Base-by-base conservation (phyloP, 805 yeast genomes). In the Spathaspora arborariae region DNA sequence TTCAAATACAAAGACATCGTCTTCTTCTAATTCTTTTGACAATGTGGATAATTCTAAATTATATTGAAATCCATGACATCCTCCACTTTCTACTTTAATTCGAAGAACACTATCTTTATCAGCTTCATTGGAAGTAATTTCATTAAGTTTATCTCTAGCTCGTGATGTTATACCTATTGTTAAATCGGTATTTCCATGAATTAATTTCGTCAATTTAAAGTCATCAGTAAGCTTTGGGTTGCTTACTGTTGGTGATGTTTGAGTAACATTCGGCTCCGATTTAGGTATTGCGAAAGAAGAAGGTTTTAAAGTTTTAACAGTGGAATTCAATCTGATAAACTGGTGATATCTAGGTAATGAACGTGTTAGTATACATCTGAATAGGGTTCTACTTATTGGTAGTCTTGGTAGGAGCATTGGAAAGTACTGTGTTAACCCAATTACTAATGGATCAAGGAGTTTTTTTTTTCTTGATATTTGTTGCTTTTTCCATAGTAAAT, bases 11-110 rank as follows among this genome's bases (percentile, higher is more conserved):
- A 83, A 54, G 1, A 46, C 51, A 8, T 35, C 39, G 5, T 56
- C 60, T 8, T 68, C 64, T 8, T 56, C 65, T 13, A 70, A 55
- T 43, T 71, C 78, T 27, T 64, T 56, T 4, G 49, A 47, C 38
- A 69, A 53, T 48, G 77, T 75, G 3, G 82, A 75, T 39, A 94
- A 72, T 45, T 81, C 77, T 58, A 94, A 70, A 52, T 85, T 78
- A 60, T 94, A 94, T 65, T 94, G 98, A 66, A 88, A 94, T 16
- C 99, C 99, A 64, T 94, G 99, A 63, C 99, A 94, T 1, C 99
- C 99, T 8, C 99, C 99, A 58, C 96, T 85, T 56, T 90, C 97
- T 8, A 94, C 97, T 10, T 75, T 69, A 3, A 92, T 80, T 44
- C 85, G 72, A 16, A 92, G 68, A 0, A 89, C 88, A n/a, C 82